These are phyloP conservation scores for Datisca glomerata DNA, from an alignment of 306 rosid species.

Conservation along the genomic window DNA sequence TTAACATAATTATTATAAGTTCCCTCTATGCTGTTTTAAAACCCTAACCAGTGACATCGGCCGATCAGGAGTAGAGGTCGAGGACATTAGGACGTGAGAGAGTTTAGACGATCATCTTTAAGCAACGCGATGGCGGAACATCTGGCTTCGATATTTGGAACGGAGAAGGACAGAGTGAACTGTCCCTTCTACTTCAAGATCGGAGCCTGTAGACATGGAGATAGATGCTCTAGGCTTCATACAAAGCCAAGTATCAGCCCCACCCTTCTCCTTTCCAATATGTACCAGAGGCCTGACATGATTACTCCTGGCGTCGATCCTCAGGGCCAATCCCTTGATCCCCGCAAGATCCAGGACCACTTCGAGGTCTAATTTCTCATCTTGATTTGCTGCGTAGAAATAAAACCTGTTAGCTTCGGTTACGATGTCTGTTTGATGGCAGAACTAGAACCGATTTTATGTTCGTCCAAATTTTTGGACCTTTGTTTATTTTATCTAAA, in stretches of 20 bases:
- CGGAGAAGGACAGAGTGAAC: conserved; percentile 94
- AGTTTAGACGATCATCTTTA: no score
- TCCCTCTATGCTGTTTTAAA: background rate
- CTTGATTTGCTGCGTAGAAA: background rate
- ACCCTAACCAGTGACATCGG: conserved; percentile 6
- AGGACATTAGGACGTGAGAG: no score
- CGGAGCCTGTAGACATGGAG: conserved; percentile 99
- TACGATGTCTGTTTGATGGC: no score
- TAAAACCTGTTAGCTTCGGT: no score
- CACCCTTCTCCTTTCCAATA: conserved; percentile 84
- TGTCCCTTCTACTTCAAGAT: conserved; percentile 99
- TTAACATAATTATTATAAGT: background rate
- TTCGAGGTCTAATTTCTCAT: conserved; percentile 30
- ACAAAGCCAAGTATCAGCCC: conserved; percentile 96
- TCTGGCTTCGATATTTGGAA: conserved; percentile 94
- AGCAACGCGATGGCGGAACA: conserved; percentile 98
- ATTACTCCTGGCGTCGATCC: conserved; percentile 47
- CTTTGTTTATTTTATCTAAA: background rate
- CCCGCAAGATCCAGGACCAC: conserved; percentile 84
- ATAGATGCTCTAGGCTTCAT: conserved; percentile 94
- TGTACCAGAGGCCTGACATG: conserved; percentile 93
- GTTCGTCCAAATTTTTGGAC: background rate
- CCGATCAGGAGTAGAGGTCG: background rate
- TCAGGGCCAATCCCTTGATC: conserved; percentile 67
- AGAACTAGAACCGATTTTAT: background rate